Conservation (phyloP, 257 asterid species). For the Gardenia jasminoides region DNA sequence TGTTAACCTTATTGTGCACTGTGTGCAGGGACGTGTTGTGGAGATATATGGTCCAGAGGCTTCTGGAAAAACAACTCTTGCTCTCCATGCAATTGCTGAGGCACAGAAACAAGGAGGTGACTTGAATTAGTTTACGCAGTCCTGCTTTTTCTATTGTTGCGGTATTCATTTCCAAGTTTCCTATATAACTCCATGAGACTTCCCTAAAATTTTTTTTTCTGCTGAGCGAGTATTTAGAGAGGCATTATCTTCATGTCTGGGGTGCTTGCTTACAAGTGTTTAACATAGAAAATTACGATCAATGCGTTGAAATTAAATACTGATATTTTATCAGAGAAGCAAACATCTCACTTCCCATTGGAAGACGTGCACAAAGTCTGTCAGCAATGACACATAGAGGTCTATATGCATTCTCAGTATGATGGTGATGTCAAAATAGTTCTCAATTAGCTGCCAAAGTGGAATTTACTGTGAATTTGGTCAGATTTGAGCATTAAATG, state of each 20-base stretch:
- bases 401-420: background rate
- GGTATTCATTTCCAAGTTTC: background rate
- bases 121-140: slow-evolving; percentile 1
- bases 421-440: background rate
- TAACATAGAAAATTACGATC: background rate
- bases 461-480: background rate
- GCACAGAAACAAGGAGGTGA: slow-evolving; percentile 95
- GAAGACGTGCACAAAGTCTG: background rate
- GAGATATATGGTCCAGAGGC: slow-evolving; percentile 99
- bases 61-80: slow-evolving; percentile 97
- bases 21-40: slow-evolving; percentile 80
- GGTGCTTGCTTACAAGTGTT: background rate
- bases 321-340: background rate
- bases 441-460: background rate
- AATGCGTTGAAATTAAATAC: background rate
- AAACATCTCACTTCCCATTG: background rate
- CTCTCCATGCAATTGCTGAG: slow-evolving; percentile 92
- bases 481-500: background rate
- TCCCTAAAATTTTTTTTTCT: background rate
- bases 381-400: background rate
- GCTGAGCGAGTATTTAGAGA: background rate
- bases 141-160: slow-evolving; percentile 13
- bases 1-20: slow-evolving; percentile 10
- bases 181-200: background rate
- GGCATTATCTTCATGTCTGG: background rate